A percentile compares a stretch with the other conserved stretches of the same genome.
Conservation (phyloP, 1,284 basidiomycete species). For the Irpex rosettiformis region DNA sequence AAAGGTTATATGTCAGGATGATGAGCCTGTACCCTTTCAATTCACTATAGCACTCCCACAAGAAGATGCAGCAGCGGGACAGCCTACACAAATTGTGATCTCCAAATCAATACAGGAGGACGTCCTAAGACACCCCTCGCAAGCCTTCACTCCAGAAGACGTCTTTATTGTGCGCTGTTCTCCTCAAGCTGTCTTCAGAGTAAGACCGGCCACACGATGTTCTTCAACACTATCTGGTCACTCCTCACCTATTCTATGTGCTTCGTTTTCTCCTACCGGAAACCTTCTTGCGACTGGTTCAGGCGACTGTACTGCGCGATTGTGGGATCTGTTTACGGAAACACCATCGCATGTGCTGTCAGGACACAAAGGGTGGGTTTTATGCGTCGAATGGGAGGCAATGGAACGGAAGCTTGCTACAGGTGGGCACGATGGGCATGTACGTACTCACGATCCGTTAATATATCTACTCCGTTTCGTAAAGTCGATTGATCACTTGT, state of each 20-base stretch:
- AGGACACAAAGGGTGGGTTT: slow-evolving; percentile 94
- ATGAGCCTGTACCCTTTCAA: slow-evolving; percentile 86
- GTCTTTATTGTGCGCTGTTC: slow-evolving; percentile 85
- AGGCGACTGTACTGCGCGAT: slow-evolving; percentile 88
- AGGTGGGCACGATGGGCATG: slow-evolving; percentile 88
- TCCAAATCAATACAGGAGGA: slow-evolving; percentile 79
- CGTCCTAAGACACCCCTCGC: slow-evolving; percentile 67
- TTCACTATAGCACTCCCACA: slow-evolving; percentile 79
- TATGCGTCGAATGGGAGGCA: slow-evolving; percentile 97
- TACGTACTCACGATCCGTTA: slow-evolving; percentile 31
- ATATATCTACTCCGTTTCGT: background rate
- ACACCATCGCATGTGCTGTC: slow-evolving; percentile 84
- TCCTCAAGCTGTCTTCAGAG: slow-evolving; percentile 95
- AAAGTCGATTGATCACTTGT: background rate
- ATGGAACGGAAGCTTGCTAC: slow-evolving; percentile 89
- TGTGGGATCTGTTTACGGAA: slow-evolving; percentile 96
- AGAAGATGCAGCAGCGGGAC: slow-evolving; percentile 46
- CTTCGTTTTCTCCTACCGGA: slow-evolving; percentile 93
- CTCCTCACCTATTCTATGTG: slow-evolving; percentile 91
- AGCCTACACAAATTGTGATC: slow-evolving; percentile 76
- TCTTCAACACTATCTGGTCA: slow-evolving; percentile 92
- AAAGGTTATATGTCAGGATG: slow-evolving; percentile 43
- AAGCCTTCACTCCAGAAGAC: slow-evolving; percentile 81
- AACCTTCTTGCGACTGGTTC: slow-evolving; percentile 90
- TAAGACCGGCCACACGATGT: slow-evolving; percentile 90